Evolutionary conservation across 768 basidiomycete genomes (phyloP).

Genomic region (Phlebiopsis flavidoalba): DNA sequence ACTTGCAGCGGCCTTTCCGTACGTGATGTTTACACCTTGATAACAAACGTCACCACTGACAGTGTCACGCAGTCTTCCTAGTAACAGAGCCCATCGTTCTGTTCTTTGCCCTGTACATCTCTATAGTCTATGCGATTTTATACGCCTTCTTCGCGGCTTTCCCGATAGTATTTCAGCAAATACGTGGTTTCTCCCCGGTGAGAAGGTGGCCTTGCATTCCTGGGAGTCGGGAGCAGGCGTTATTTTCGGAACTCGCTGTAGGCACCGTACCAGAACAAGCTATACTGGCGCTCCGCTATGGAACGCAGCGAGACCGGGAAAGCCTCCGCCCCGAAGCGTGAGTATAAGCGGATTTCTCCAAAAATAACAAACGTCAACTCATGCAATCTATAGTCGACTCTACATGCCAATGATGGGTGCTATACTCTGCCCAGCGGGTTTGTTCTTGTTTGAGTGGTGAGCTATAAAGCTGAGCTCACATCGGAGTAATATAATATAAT

Average conservation of each 20-base stretch:
- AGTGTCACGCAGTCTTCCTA: conserved; percentile 41
- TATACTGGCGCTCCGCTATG: conserved; percentile 49
- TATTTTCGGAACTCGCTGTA: conserved; percentile 42
- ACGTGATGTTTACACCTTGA: conserved; percentile 13
- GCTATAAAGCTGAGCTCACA: too few relatives aligned
- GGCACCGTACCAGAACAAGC: conserved; percentile 48
- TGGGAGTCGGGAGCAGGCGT: conserved; percentile 61
- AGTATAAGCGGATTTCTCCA: conserved; percentile 13
- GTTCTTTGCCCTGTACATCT: conserved; percentile 51
- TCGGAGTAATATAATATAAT: conserved; percentile 8
- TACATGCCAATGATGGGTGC: conserved; percentile 53
- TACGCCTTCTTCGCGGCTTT: conserved; percentile 63
- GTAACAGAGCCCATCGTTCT: conserved; percentile 62
- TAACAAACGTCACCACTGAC: background rate
- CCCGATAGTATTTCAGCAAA: conserved; percentile 53
- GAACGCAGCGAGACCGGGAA: conserved; percentile 40
- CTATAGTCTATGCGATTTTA: conserved; percentile 56
- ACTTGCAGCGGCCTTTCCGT: conserved; percentile 55
- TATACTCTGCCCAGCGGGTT: conserved; percentile 46
- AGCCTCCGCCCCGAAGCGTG: conserved; percentile 60
- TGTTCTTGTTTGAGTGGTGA: conserved; percentile 68
- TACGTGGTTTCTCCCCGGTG: conserved; percentile 49
- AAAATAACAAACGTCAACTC: background rate
- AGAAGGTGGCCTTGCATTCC: conserved; percentile 55
- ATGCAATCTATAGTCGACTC: conserved; percentile 37